phyloP scores from a whole-genome alignment of 495 filamentous ascomycete species.

The Tuber calosporum region DNA sequence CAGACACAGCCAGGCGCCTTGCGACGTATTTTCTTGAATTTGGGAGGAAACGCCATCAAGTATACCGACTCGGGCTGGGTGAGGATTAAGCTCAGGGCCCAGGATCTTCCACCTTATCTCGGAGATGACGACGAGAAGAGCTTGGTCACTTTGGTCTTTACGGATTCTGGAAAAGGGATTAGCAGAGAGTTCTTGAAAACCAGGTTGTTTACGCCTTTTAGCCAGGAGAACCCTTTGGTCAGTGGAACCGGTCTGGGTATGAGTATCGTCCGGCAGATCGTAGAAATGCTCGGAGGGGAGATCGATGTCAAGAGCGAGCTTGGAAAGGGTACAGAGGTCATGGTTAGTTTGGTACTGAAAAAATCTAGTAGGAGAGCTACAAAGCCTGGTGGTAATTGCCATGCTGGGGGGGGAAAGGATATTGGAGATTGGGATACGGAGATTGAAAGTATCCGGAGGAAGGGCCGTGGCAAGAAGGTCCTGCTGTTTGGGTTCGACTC shows the following conservation, averaged over 20 bases:
- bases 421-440: conserved; percentile 12
- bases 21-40: conserved; percentile 69
- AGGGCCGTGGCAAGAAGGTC: conserved; percentile 37
- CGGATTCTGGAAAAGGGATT: conserved; percentile 64
- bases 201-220: conserved; percentile 61
- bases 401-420: conserved; percentile 1
- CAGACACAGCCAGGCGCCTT: conserved; percentile 64
- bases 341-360: conserved; percentile 43
- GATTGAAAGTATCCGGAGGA: conserved; percentile 31
- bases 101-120: conserved; percentile 38
- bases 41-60: conserved; percentile 77
- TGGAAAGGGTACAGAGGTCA: conserved; percentile 55
- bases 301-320: conserved; percentile 55
- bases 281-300: conserved; percentile 53
- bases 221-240: conserved; percentile 60
- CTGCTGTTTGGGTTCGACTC: conserved; percentile 43
- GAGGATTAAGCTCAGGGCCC: conserved; percentile 52
- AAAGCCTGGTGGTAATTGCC: background rate
- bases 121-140: conserved; percentile 38
- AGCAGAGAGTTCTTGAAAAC: conserved; percentile 60
- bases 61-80: conserved; percentile 65
- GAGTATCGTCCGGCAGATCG: conserved; percentile 60
- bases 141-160: conserved; percentile 49
- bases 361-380: conserved; percentile 5
- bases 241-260: conserved; percentile 65